A percentile compares a stretch with the other conserved stretches of the same genome.
Evolutionary conservation across 2,329 filamentous ascomycete species (phyloP).

Genomic region (Fusarium subtropicale): DNA sequence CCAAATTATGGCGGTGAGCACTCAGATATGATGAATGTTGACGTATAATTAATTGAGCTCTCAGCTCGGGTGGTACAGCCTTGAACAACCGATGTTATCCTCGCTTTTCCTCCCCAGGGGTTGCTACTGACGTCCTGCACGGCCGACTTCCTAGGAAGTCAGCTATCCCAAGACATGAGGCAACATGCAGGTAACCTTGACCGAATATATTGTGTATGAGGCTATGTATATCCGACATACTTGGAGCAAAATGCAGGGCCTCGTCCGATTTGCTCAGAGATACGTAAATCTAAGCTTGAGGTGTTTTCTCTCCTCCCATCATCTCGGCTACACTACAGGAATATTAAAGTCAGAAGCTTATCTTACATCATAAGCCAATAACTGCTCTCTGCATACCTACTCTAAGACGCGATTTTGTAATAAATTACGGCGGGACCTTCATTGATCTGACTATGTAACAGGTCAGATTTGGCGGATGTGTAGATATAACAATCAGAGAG

Average conservation of each 20-base stretch:
- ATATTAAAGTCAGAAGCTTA: not conserved
- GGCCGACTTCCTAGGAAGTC: not conserved
- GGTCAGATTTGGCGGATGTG: too few species aligned
- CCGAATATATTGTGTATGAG: not conserved
- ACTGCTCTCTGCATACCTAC: not conserved
- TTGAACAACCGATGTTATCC: not conserved
- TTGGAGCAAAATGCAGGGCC: not conserved
- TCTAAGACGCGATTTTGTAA: not conserved
- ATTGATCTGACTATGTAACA: too few species aligned
- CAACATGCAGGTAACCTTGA: not conserved
- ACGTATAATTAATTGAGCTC: not conserved
- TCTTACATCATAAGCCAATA: too few species aligned
- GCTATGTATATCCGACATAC: not conserved
- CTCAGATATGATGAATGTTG: not conserved
- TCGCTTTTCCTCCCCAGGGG: not conserved
- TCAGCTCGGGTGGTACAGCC: not conserved
- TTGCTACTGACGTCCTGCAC: not conserved
- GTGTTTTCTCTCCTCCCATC: not conserved
- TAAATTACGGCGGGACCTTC: not conserved
- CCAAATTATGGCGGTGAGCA: conserved; percentile 12
- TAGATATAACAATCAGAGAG: not conserved
- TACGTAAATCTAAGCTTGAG: not conserved
- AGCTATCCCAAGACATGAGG: not conserved
- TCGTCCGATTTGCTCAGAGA: not conserved
- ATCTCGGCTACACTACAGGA: not conserved